Base-by-base conservation (phyloP, 257 asterid genomes). In the Solanum dulcamara region DNA sequence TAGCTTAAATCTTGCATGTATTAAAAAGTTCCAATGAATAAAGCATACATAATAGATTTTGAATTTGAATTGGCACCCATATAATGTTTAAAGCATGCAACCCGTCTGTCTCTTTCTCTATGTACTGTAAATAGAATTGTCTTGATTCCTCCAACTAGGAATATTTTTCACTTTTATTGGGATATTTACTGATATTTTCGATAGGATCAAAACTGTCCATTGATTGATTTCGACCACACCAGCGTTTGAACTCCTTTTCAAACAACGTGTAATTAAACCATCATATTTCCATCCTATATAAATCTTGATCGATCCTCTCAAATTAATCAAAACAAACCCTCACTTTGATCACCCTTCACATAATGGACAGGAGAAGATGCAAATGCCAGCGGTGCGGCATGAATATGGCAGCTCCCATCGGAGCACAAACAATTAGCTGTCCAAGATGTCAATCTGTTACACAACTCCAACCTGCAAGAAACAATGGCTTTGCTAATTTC, bases 341-440 rank as follows among this genome's bases (percentile, higher is more conserved):
- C 40, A 77, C 17, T 28, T 10, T 46, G 62, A 15, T 68, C 60
- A 46, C 7, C 70, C 20, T 85, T 68, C 77, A 17, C 33, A 32
- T 59, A 17, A 93, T 94, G 97, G 92, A 87, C 42, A 86, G 88
- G 15, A 89, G 88, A 85, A 87, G 86, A 88, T 83, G 88, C 51
- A 62, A 59, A 85, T 94, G 98, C 90, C 88, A 81, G 62, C 67
- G 92, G 91, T 94, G 97, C 74, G 85, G 92, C 66, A 67, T 60
- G 86, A 85, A 53, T 14, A 84, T 89, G 59, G 44, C 74, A 18
- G 92, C 89, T 72, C 91, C 91, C 28, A 59, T 85, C 20, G 90
- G 86, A 18, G 89, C 93, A 71, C 92, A 88, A 74, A 37, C 85
- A 75, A 38, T 91, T 18, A 37, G n/a, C 50, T 93, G 98, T 71